Evolutionary conservation across 169 alveolate species (phyloP).

Genomic region (Perkinsus olseni): DNA sequence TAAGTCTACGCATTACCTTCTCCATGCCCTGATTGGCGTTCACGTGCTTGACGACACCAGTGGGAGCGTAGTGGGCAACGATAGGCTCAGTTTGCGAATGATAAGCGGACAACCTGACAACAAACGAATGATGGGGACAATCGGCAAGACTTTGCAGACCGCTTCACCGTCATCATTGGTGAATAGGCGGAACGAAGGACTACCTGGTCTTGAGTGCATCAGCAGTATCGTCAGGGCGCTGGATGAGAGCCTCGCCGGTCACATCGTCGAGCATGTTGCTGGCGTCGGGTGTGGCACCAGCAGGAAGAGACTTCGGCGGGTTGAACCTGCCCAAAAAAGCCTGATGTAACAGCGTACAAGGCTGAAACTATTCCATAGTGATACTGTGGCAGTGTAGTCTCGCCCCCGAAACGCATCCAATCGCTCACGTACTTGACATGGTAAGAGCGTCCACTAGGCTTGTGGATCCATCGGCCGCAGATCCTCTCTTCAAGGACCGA

Average conservation of each 20-base stretch:
- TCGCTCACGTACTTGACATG: not conserved
- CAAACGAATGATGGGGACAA: not conserved
- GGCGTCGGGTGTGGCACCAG: not conserved
- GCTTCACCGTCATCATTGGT: no score
- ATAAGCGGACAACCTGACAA: slow-evolving; percentile 48
- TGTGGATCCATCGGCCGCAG: slow-evolving; percentile 75
- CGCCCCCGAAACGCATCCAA: no score
- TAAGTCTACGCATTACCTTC: no score
- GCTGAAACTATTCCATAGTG: no score
- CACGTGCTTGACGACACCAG: not conserved
- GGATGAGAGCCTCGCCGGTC: slow-evolving; percentile 67
- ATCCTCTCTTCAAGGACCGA: slow-evolving; percentile 64
- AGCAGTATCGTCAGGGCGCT: slow-evolving; percentile 67
- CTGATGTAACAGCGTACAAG: no score
- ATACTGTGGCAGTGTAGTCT: no score
- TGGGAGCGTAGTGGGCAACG: not conserved
- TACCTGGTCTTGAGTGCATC: slow-evolving; percentile 41
- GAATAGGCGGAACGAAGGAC: no score
- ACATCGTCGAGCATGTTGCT: slow-evolving; percentile 51
- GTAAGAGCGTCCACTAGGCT: slow-evolving; percentile 4
- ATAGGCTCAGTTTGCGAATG: not conserved
- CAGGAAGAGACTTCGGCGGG: not conserved
- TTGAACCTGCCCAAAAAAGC: not conserved
- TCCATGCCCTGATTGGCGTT: not conserved
- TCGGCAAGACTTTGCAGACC: no score